These are phyloP conservation scores for Podaxis sp. DNA, from an alignment of 768 basidiomycete genomes.

Conservation along the genomic window DNA sequence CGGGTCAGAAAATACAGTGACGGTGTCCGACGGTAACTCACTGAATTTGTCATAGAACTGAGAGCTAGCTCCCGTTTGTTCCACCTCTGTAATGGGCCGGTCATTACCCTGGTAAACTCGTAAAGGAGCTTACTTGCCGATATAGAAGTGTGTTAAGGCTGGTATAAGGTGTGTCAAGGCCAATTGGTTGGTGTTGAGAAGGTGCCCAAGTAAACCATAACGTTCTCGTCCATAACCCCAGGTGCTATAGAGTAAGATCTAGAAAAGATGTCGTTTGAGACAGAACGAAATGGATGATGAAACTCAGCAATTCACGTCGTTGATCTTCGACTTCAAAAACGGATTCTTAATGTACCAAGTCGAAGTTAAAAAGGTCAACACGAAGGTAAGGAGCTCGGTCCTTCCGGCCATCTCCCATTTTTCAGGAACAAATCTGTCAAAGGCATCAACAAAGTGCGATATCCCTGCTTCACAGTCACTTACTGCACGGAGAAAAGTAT, in stretches of 20 bases:
- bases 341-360: conserved; percentile 99
- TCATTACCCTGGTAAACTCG: background rate
- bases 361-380: conserved; percentile 87
- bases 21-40: conserved; percentile 36
- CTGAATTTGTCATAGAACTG: conserved; percentile 99
- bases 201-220: conserved; percentile 74
- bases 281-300: no score
- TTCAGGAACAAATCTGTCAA: conserved; percentile 62
- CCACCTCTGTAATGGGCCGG: conserved; percentile 67
- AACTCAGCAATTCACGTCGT: conserved; percentile 59
- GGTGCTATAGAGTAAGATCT: conserved; percentile 77
- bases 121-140: conserved; percentile 52
- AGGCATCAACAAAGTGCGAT: background rate
- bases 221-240: conserved; percentile 65
- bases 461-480: conserved; percentile 19
- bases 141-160: conserved; percentile 91
- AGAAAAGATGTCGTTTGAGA: conserved; percentile 11
- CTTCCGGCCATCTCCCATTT: conserved; percentile 85
- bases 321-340: conserved; percentile 94
- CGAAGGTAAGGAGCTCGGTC: conserved; percentile 82
- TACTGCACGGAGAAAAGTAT: conserved; percentile 82
- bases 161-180: conserved; percentile 89
- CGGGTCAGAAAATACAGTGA: background rate
- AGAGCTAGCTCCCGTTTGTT: conserved; percentile 95
- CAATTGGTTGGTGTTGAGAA: conserved; percentile 82